Base-by-base conservation (phyloP, 345 rosid genomes). In the Arabis hirsuta region DNA sequence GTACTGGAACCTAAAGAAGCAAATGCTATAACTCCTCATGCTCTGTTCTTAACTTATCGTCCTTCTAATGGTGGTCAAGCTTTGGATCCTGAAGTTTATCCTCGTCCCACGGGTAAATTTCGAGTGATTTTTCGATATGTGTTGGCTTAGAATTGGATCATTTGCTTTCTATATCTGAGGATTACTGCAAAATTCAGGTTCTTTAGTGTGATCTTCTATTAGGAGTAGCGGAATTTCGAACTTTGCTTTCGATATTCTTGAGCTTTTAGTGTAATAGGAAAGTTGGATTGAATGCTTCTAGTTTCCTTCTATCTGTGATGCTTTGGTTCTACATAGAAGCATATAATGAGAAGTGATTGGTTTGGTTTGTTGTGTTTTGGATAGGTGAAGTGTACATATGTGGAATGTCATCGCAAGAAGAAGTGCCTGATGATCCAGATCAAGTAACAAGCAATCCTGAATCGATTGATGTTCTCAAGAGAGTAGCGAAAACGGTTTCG, bases 301-400 rank as follows among this genome's bases (percentile, higher is more conserved):
- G 24, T 22, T 22, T 2, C 24, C 24, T 22, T 22, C 1, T 22
- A 22, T 22, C 24, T 22, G 2, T 22, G 24, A 9, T 29, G 16
- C 44, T 11, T 32, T 31, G 27, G 14, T 22, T 45, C 6, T 46
- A 16, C 32, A 12, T 10, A 38, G 48, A 65, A 38, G n/a, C 48
- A 36, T 36, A 20, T 12, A 32, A 29, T 29, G 46, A 22, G 16
- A 57, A 36, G 22, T 51, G 47, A 38, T 26, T 34, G 50, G 32
- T 50, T 11, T 61, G 64, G 16, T 61, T 22, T 73, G 9, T 10
- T 73, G 32, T 29, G 24, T 16, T 55, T 55, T 5, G 52, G 41
- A 50, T 8, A 89, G 97, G 97, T 55, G 98, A 94, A 81, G 96
- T 94, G 39, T 94, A 94, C 65, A 2, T 94, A 68, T 94, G 98